Evolutionary conservation across 2,329 filamentous ascomycete genomes (phyloP).

Genomic region (Incumbomyces delicatus): DNA sequence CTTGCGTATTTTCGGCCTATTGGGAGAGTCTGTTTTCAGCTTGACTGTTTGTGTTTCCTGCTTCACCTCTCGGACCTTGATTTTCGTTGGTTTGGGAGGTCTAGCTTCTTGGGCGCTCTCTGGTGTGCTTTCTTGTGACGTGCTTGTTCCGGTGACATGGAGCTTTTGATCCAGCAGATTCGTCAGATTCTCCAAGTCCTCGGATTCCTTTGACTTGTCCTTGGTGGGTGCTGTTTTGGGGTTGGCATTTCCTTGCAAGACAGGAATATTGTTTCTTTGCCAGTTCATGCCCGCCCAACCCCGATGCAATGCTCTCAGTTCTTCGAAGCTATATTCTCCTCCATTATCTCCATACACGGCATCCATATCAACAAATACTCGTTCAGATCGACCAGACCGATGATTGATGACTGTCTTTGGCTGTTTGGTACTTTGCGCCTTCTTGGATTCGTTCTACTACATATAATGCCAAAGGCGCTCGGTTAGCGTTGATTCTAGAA

Average conservation of each 20-base stretch:
- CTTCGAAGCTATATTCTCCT: constrained; percentile 81
- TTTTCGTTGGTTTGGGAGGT: constrained; percentile 28
- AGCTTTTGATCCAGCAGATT: constrained; percentile 14
- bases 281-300: constrained; percentile 55
- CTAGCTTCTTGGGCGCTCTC: neutral
- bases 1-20: constrained; percentile 71
- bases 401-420: constrained; percentile 77
- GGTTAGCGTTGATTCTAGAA: constrained; percentile 98
- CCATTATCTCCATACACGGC: constrained; percentile 71
- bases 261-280: constrained; percentile 28
- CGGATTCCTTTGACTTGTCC: constrained; percentile 19
- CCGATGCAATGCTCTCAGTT: constrained; percentile 67
- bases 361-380: constrained; percentile 78
- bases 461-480: constrained; percentile 35
- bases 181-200: constrained; percentile 22
- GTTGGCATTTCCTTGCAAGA: constrained; percentile 2
- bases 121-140: constrained; percentile 20
- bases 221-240: constrained; percentile 6
- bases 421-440: constrained; percentile 55
- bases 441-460: constrained; percentile 26
- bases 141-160: constrained; percentile 15
- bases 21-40: constrained; percentile 83
- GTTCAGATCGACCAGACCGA: constrained; percentile 70
- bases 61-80: constrained; percentile 68
- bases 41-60: constrained; percentile 88